Evolutionary conservation across 78 protist species (phyloP), one percentile per base, ranked within the genome.

Genomic region (Dictyostelium purpureum): DNA sequence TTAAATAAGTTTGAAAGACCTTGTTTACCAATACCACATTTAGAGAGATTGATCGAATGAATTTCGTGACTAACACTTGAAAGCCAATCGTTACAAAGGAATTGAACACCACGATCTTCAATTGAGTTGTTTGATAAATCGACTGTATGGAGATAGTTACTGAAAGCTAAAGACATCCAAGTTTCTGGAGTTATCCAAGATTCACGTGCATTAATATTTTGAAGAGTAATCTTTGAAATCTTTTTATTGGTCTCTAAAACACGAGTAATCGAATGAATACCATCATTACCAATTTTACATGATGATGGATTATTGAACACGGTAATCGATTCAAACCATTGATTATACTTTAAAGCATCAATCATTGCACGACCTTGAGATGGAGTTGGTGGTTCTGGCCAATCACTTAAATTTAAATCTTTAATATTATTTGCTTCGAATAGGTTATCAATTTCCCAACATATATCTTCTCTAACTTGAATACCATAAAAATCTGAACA

Each of bases 351-450:
- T 14, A 85, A 45, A 73, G 92, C 80, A 21, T 85, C 92, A 5
- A 85, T 59, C 82, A 85, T 56, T 42, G 92, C 80, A 33, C 77
- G 71, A 33, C 92, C 92, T 61, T 85, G 92, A 21, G 70, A 42
- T 19, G 92, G 83, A 5, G 82, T 73, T 16, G 92, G 92, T 61
- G 92, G 61, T 77, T 85, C 92, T 12, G 92, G 92, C 92, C 92
- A 85, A 85, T 85, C 92, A 12, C 81, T 52, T 4, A 85, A 18
- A 57, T 85, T 85, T 11, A 85, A 73, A 28, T 85, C 92, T 14
- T 31, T 52, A n/a, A 85, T 71, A 14, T 85, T 70, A 43, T 85
- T 85, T 4, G 92, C 59, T n/a, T 85, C 92, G 31, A 70, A 85
- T 6, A 85, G 65, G 16, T 85, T 85, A 74, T 85, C 80, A 52